Base-by-base conservation (phyloP, 257 asterid genomes). In the Ilex aquifolium region DNA sequence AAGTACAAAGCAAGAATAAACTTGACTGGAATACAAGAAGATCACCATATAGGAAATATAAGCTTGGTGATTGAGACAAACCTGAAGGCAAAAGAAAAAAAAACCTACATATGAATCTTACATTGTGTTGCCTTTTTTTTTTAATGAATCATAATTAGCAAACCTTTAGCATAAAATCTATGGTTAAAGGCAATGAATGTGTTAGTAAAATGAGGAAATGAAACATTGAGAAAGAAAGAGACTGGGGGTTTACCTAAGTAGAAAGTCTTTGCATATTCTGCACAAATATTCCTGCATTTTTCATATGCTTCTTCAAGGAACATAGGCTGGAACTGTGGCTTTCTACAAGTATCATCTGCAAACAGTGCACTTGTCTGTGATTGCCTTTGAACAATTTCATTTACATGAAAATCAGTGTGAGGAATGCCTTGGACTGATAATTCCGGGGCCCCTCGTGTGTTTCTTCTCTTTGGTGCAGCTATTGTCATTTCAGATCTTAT, bases 211-310 rank as follows among this genome's bases (percentile, higher is more conserved):
- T 21, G 27, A 0, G 1, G 27, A 21, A 21, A 21, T 21, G 27
- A 21, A 21, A 21, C 27, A 1, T 21, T 21, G 27, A 10, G 15
- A 42, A 10, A 16, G 2, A 11, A 6, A n/a, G 31, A 44, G 13
- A 55, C 44, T 17, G 57, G 15, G 27, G 27, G 27, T 21, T 21
- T 21, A 87, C 90, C 93, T 62, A 88, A 70, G 76, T 85, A 88
- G 81, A 88, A 88, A 9, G 96, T 88, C 63, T 86, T 88, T 7
- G 96, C 96, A 79, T 86, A 80, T 76, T 86, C 96, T 40, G 82
- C 86, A 77, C 96, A 88, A 39, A 88, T 73, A n/a, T 79, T 85
- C 65, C 78, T 82, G 82, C 93, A 88, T 68, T 86, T 66, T 13
- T 72, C 79, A 65, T 88, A 88, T 1, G 88, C 78, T 68, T 88